Evolutionary conservation across 352 stramenopile genomes (phyloP), one percentile per base, ranked within the genome.

Genomic region (Phytopythium kandeliae): DNA sequence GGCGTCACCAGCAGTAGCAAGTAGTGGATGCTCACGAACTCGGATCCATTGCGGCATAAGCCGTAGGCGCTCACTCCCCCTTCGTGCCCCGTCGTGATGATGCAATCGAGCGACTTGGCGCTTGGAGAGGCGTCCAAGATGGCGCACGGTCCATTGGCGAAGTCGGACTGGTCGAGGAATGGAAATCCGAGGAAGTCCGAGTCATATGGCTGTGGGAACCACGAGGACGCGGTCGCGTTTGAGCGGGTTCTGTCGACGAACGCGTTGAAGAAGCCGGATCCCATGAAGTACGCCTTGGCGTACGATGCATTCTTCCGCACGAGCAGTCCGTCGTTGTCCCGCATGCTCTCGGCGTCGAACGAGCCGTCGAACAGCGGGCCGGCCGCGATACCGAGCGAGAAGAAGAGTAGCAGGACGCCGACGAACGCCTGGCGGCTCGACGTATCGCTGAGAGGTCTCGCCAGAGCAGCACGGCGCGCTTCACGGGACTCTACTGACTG

Each of bases 301-400:
- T 61, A 74, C 9, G 65, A 74, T 15, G 61, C 61, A 44, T 74
- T 74, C 52, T 74, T 74, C 36, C 68, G 68, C 28, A 70, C 33
- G 5, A 63, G 31, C 13, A 61, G 34, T 5, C 65, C 57, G 28
- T 58, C 57, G 48, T 70, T 51, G 34, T 69, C 60, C 2, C 33
- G 62, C 41, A 69, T 51, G 26, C 44, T 50, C 24, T 73, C 64
- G 0, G 64, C 47, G 40, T 73, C 64, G 22, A 73, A 58, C 2
- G 57, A 62, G 17, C 50, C 48, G 42, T 72, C 57, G 33, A 69
- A 69, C 19, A 72, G 51, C 7, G 64, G 64, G 1, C 51, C 21
- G 3, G 60, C 63, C 9, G 60, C 62, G 45, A 72, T 57, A 2
- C 33, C 56, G 13, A 72, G 57, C 21, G 64, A 60, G 16, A 55